Conservation (phyloP, 1,139 yeast genomes). For the Geotrichum macrosporum region DNA sequence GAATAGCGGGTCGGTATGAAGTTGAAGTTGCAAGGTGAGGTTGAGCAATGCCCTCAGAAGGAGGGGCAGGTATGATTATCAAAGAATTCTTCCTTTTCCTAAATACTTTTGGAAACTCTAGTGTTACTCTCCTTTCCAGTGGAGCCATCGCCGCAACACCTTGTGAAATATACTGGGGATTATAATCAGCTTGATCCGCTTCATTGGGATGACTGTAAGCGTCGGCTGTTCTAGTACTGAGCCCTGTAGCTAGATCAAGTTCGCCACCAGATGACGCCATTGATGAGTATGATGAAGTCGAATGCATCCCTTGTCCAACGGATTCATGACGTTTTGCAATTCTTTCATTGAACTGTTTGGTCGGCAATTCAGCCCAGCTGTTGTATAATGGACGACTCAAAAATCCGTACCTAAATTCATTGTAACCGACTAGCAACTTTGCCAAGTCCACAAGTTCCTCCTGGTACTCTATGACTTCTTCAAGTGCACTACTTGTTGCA, state of each 20-base stretch:
- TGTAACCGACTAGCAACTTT: conserved; percentile 46
- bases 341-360: neutral
- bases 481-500: conserved; percentile 47
- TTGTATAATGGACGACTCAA: conserved; percentile 45
- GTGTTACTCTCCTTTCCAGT: neutral
- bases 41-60: no score
- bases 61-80: no score
- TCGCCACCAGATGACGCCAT: no score
- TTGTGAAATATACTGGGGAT: neutral
- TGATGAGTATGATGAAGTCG: no score
- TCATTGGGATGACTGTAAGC: no score
- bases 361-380: conserved; percentile 41
- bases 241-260: no score
- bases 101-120: neutral
- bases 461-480: conserved; percentile 47
- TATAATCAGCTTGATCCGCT: neutral
- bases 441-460: conserved; percentile 45
- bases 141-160: neutral
- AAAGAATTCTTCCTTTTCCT: conserved; percentile 1
- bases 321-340: neutral
- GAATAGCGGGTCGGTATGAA: no score
- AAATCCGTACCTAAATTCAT: conserved; percentile 49
- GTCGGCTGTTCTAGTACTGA: no score
- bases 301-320: no score
- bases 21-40: no score